Evolutionary conservation across 202 grass and related monocot genomes (phyloP).

Genomic region (Setaria italica): DNA sequence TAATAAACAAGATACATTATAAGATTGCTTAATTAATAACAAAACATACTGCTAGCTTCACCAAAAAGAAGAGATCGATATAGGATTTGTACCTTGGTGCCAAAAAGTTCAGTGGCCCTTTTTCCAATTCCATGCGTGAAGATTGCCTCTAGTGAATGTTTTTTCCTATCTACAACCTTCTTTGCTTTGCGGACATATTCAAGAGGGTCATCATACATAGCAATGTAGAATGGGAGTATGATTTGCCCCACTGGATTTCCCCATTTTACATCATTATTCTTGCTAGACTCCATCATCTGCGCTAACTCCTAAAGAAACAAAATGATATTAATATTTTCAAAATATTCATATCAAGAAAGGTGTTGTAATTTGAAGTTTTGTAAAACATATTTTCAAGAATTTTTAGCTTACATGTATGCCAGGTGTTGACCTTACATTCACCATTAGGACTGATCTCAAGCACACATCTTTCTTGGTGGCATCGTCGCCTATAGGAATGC

Average conservation of each 20-base stretch:
- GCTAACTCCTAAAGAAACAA: conserved; percentile 43
- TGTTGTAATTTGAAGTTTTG: too few relatives aligned
- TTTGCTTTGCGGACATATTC: conserved; percentile 58
- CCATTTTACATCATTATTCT: conserved; percentile 41
- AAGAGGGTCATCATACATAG: conserved; percentile 43
- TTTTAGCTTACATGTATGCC: too few relatives aligned
- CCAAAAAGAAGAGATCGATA: too few relatives aligned
- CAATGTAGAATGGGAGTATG: conserved; percentile 43
- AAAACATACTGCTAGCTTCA: too few relatives aligned
- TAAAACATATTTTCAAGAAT: too few relatives aligned
- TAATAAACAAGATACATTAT: too few relatives aligned
- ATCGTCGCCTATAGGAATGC: too few relatives aligned
- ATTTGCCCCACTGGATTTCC: conserved; percentile 56
- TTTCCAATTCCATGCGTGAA: conserved; percentile 38
- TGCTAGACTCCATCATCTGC: conserved; percentile 42
- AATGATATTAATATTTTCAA: too few relatives aligned
- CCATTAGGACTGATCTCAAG: too few relatives aligned
- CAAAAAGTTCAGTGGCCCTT: conserved; percentile 44
- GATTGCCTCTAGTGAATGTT: conserved; percentile 52
- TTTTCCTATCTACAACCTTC: conserved; percentile 52
- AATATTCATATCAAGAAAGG: not conserved
- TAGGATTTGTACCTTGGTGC: conserved; percentile 39
- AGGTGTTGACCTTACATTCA: too few relatives aligned
- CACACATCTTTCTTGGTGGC: too few relatives aligned
- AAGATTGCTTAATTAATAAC: too few relatives aligned